phyloP scores from a whole-genome alignment of 805 yeast species.

The Brettanomyces anomalus region DNA sequence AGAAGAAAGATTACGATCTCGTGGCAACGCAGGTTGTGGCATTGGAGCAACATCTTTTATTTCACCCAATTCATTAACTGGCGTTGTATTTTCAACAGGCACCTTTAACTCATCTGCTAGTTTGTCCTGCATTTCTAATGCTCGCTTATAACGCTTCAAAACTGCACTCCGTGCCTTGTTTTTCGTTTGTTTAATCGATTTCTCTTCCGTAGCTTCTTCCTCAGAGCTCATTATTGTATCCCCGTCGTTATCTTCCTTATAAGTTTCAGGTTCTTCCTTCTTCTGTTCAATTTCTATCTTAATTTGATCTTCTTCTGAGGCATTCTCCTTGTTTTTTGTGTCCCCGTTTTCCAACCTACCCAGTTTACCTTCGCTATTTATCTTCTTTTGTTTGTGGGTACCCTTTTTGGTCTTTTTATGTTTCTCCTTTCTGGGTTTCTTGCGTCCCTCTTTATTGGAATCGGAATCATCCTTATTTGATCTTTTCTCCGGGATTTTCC shows the following conservation, averaged over 20 bases:
- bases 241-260: conserved; percentile 1
- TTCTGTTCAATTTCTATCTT: conserved; percentile 15
- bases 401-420: conserved; percentile 9
- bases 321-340: conserved; percentile 12
- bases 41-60: conserved; percentile 52
- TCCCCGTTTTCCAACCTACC: no score
- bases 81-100: conserved; percentile 3
- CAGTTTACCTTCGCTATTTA: conserved; percentile 16
- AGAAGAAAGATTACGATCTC: conserved; percentile 34
- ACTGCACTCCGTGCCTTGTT: conserved; percentile 39
- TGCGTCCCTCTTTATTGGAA: background rate
- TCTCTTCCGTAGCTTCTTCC: background rate
- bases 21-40: conserved; percentile 75
- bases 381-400: conserved; percentile 7
- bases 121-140: conserved; percentile 21
- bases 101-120: conserved; percentile 8
- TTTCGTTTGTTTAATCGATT: background rate
- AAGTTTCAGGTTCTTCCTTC: conserved; percentile 2
- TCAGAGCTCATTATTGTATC: no score
- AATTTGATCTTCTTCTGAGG: conserved; percentile 3
- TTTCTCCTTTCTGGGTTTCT: background rate
- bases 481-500: conserved; percentile 23
- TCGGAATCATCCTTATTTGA: conserved; percentile 21
- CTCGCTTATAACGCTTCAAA: conserved; percentile 42
- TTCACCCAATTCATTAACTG: conserved; percentile 15